Conservation (phyloP, 495 filamentous ascomycete species). For the Pseudevernia furfuracea region DNA sequence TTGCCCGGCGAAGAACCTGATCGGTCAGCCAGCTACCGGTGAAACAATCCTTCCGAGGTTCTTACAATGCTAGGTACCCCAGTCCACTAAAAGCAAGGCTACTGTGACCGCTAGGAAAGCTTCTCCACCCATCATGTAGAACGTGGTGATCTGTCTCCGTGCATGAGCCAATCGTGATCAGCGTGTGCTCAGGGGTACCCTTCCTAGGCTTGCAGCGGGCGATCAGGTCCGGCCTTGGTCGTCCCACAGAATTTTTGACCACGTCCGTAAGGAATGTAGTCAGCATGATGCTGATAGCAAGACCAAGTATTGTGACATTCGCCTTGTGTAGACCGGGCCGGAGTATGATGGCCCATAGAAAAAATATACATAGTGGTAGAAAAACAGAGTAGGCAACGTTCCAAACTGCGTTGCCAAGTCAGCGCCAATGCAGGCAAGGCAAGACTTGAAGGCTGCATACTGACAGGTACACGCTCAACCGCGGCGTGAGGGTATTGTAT, state of each 20-base stretch:
- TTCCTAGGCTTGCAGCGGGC: slow-evolving; percentile 70
- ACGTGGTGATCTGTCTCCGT: slow-evolving; percentile 68
- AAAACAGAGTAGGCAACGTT: slow-evolving; percentile 69
- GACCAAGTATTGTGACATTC: slow-evolving; percentile 76
- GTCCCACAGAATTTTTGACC: slow-evolving; percentile 84
- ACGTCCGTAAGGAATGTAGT: slow-evolving; percentile 80
- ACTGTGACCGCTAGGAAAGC: slow-evolving; percentile 84
- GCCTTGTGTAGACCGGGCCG: slow-evolving; percentile 64
- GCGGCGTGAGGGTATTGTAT: slow-evolving; percentile 83
- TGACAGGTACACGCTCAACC: slow-evolving; percentile 73
- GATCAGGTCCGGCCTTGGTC: slow-evolving; percentile 85
- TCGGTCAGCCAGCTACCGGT: background rate
- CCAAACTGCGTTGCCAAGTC: slow-evolving; percentile 43
- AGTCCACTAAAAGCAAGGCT: slow-evolving; percentile 81
- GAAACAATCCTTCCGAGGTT: background rate
- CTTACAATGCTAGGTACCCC: slow-evolving; percentile 66
- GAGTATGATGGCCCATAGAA: slow-evolving; percentile 55
- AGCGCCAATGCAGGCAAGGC: slow-evolving; percentile 5
- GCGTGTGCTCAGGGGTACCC: slow-evolving; percentile 54
- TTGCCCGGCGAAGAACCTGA: slow-evolving; percentile 67
- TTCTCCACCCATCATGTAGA: slow-evolving; percentile 87
- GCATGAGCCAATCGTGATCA: slow-evolving; percentile 72
- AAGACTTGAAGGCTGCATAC: slow-evolving; percentile 38
- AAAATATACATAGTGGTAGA: slow-evolving; percentile 58
- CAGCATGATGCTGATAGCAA: slow-evolving; percentile 68